These are phyloP conservation scores for Aureococcus anophagefferens DNA, from an alignment of 108 stramenopile species.

Conservation along the genomic window DNA sequence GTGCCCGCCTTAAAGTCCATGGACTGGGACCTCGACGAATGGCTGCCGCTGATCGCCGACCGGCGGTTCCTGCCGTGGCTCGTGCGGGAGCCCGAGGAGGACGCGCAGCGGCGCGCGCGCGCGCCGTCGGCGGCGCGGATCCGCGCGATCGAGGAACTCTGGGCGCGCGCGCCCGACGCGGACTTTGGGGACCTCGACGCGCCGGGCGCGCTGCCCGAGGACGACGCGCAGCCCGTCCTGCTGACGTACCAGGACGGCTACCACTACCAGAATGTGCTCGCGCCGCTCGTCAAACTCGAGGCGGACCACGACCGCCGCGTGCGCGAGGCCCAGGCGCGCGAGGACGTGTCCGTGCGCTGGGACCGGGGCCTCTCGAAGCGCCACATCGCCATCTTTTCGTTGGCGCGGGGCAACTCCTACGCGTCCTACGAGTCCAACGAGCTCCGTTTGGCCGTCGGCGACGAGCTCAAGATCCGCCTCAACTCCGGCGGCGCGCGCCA, in stretches of 20 bases:
- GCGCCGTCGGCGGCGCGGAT: conserved; percentile 72
- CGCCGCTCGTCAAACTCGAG: conserved; percentile 92
- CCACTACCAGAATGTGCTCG: conserved; percentile 94
- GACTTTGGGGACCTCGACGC: conserved; percentile 76
- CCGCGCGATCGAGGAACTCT: conserved; percentile 75
- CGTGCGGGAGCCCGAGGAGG: background rate
- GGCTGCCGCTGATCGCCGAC: conserved; percentile 91
- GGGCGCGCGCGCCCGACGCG: conserved; percentile 69
- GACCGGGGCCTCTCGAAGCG: conserved; percentile 75
- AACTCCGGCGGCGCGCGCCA: conserved; percentile 8
- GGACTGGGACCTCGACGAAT: conserved; percentile 91
- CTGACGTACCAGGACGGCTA: conserved; percentile 90
- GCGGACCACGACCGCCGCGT: conserved; percentile 81
- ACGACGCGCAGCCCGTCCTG: conserved; percentile 69
- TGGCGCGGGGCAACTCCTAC: conserved; percentile 25
- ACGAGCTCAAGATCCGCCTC: conserved; percentile 77
- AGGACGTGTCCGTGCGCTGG: conserved; percentile 70
- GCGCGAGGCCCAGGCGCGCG: background rate
- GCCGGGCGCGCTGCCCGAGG: conserved; percentile 73
- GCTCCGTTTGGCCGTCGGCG: conserved; percentile 67
- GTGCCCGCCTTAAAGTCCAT: conserved; percentile 87
- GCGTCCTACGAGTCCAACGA: conserved; percentile 8
- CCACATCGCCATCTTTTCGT: conserved; percentile 71
- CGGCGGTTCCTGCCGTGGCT: conserved; percentile 79
- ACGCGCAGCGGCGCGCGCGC: background rate